Evolutionary conservation across 2,329 filamentous ascomycete species (phyloP).

Genomic region (Atkinsonella hypoxylon): DNA sequence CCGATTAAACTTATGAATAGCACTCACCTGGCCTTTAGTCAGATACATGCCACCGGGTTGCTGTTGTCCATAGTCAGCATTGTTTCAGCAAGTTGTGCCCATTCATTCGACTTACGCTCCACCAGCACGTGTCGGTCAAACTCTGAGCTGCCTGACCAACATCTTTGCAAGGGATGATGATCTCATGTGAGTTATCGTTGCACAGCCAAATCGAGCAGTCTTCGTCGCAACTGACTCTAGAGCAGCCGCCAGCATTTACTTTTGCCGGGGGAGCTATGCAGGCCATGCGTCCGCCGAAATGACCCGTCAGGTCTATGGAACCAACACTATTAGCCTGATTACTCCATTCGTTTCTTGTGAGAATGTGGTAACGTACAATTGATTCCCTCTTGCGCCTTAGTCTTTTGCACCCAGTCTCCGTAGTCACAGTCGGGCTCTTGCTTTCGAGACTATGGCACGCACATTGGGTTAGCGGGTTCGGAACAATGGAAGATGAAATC

Average conservation of each 20-base stretch:
- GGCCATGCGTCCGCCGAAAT: not conserved
- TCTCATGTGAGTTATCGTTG: not conserved
- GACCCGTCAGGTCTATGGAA: not conserved
- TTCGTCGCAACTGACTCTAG: not conserved
- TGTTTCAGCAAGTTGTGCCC: not conserved
- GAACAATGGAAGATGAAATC: not conserved
- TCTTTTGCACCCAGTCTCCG: not conserved
- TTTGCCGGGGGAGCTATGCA: not conserved
- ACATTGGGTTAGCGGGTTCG: not conserved
- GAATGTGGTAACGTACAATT: not conserved
- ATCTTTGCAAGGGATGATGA: not conserved
- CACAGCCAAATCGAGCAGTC: not conserved
- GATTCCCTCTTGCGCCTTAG: not conserved
- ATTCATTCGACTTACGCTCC: not conserved
- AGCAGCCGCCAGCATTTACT: not conserved
- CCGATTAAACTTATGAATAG: no score
- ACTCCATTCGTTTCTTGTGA: not conserved
- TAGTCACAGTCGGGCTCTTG: not conserved
- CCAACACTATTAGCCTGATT: not conserved
- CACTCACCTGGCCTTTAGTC: constrained; percentile 2
- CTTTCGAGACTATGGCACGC: not conserved
- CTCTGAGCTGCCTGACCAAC: not conserved
- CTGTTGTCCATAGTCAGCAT: not conserved
- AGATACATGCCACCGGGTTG: not conserved
- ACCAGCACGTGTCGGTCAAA: not conserved